Evolutionary conservation across 208 protist genomes (phyloP), one percentile per base, ranked within the genome.

Genomic region (Acanthamoeba rhysodes): DNA sequence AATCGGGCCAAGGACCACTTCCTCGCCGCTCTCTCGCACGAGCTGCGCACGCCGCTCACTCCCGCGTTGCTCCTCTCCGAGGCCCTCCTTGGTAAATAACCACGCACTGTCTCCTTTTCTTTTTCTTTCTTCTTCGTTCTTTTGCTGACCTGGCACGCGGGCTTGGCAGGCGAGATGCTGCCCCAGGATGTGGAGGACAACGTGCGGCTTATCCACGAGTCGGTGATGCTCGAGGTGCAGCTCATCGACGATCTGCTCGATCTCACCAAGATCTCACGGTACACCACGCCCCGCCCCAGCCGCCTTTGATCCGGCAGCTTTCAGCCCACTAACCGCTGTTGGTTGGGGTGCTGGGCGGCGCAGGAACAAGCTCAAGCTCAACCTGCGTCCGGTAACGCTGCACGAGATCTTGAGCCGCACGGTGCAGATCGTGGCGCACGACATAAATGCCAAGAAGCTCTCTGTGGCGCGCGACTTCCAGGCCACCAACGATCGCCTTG

Each of bases 201-300:
- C 32, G 82, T 62, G 48, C 50, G 29, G 8, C 20, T 55, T 10
- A 90, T 90, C 22, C 41, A 90, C 59, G 84, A 90, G 41, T 45
- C 20, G 14, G 50, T 90, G 4, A 24, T 53, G 55, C 84, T 90
- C n/a, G 84, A 90, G 50, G 84, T 90, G 45, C 84, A 66, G 24
- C 50, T 90, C 34, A 90, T 90, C n/a, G 84, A 90, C 59, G 84
- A 90, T 7, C 27, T 90, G 50, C 84, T 90, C 34, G 84, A 90
- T 24, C n/a, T 90, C 2, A 90, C 84, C 84, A 90, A 90, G 84
- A 22, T 90, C 16, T 59, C 84, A 14, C 45, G 50, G 29, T 59
- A 59, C 45, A 48, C 53, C 53, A 22, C 53, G 16, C 18, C 53
- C 53, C 53, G 53, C 53, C 53, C 4, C 45, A 48, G 7, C 45